Conservation (phyloP, 2,329 filamentous ascomycete genomes). For the Pestalotiopsis sp. region DNA sequence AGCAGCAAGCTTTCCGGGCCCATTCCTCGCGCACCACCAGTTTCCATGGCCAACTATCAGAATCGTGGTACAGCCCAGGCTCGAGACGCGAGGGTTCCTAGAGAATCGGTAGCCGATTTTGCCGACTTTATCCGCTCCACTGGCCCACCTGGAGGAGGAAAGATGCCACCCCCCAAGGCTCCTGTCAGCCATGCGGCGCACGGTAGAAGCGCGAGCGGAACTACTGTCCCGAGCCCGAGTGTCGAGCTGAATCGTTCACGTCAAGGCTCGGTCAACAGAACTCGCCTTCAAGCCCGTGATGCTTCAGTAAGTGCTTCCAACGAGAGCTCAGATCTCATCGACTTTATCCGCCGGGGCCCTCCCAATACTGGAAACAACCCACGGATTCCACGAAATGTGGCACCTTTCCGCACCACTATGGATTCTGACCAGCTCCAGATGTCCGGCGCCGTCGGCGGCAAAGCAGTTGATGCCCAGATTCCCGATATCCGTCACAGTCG, state of each 20-base stretch:
- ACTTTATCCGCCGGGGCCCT: constrained; percentile 91
- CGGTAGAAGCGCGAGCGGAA: constrained; percentile 35
- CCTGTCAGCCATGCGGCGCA: constrained; percentile 26
- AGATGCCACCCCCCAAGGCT: constrained; percentile 21
- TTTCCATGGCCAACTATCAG: constrained; percentile 34
- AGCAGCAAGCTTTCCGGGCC: constrained; percentile 30
- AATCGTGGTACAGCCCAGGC: constrained; percentile 46
- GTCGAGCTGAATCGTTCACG: constrained; percentile 40
- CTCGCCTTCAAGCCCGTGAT: constrained; percentile 72
- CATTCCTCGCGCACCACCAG: constrained; percentile 33
- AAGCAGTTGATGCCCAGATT: constrained; percentile 59
- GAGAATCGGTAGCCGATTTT: constrained; percentile 79
- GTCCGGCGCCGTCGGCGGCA: constrained; percentile 54
- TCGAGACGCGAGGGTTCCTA: constrained; percentile 72
- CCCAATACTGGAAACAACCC: constrained; percentile 62
- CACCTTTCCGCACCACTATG: constrained; percentile 83
- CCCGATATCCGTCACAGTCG: constrained; percentile 60
- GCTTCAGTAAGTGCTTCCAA: constrained; percentile 63
- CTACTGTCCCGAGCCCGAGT: constrained; percentile 35
- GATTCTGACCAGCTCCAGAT: constrained; percentile 75
- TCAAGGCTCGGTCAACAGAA: constrained; percentile 43
- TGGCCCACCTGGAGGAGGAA: constrained; percentile 60
- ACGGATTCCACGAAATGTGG: constrained; percentile 80
- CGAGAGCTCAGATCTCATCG: constrained; percentile 85
- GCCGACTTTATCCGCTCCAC: constrained; percentile 89